These are phyloP conservation scores for Fusarium sp. DNA, from an alignment of 2,329 filamentous ascomycete species.

Conservation along the genomic window DNA sequence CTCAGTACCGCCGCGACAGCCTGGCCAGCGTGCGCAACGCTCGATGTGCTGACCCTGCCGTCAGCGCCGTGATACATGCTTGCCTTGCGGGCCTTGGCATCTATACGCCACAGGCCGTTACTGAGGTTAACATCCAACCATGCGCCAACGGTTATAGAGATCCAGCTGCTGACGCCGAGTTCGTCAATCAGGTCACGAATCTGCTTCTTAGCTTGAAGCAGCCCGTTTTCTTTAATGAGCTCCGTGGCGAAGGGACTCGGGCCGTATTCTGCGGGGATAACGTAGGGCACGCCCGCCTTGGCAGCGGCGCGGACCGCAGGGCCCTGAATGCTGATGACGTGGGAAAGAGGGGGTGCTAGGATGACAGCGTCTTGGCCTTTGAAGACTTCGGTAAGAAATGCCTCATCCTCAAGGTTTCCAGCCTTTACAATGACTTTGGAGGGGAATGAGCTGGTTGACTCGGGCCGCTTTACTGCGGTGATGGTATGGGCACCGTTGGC, in stretches of 20 bases:
- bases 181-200: conserved; percentile 24
- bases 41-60: conserved; percentile 12
- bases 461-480: conserved; percentile 24
- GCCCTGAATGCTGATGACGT: conserved; percentile 27
- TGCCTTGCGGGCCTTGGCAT: conserved; percentile 17
- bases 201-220: conserved; percentile 23
- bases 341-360: conserved; percentile 25
- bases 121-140: conserved; percentile 21
- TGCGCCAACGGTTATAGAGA: conserved; percentile 26
- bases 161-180: conserved; percentile 29
- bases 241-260: conserved; percentile 20
- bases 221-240: conserved; percentile 23
- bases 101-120: conserved; percentile 26
- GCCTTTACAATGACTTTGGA: conserved; percentile 7
- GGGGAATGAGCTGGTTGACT: conserved; percentile 17
- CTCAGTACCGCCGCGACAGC: conserved; percentile 16
- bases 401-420: conserved; percentile 20
- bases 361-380: conserved; percentile 23
- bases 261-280: conserved; percentile 30
- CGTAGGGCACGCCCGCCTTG: conserved; percentile 12
- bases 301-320: conserved; percentile 29
- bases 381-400: conserved; percentile 15
- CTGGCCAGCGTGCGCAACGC: conserved; percentile 12
- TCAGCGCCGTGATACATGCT: conserved; percentile 3
- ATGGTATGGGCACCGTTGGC: conserved; percentile 14